A percentile compares a stretch with the other conserved stretches of the same genome.
phyloP scores from a whole-genome alignment of 257 asterid genomes.

The Nicotiana tomentosiformis region DNA sequence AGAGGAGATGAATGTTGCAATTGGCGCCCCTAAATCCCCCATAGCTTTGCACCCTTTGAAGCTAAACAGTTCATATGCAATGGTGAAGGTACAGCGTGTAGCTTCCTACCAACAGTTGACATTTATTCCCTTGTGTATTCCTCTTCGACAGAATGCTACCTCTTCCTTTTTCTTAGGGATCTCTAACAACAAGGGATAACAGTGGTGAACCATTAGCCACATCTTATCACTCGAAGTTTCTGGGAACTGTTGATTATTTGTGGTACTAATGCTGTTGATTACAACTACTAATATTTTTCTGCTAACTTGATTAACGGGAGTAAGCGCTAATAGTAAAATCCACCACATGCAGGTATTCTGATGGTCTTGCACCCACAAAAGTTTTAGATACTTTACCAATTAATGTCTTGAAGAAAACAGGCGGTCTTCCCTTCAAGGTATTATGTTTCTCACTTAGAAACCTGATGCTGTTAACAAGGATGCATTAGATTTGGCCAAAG shows the following conservation, averaged over 20 bases:
- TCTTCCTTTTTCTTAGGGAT: constrained; percentile 16
- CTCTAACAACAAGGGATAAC: constrained; percentile 22
- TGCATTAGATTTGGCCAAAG: neutral
- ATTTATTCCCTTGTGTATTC: neutral
- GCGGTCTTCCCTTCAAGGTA: constrained; percentile 36
- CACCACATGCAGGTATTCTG: constrained; percentile 24
- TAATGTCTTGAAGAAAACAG: constrained; percentile 23
- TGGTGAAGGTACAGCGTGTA: constrained; percentile 21
- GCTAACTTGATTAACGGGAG: neutral
- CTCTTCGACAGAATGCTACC: neutral
- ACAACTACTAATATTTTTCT: neutral
- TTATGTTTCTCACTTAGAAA: neutral
- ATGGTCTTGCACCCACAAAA: constrained; percentile 31
- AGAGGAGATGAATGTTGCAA: constrained; percentile 32
- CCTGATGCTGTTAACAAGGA: neutral
- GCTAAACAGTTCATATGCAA: constrained; percentile 33
- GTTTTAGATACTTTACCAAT: constrained; percentile 33
- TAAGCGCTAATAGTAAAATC: neutral
- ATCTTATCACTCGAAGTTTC: constrained; percentile 40
- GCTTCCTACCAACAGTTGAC: neutral
- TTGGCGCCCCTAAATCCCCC: constrained; percentile 17
- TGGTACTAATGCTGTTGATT: constrained; percentile 16
- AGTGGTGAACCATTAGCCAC: constrained; percentile 36
- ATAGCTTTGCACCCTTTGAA: constrained; percentile 25
- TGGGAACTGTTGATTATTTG: constrained; percentile 40